phyloP scores from a whole-genome alignment of 2,329 filamentous ascomycete genomes.

The Sclerotinia trifoliorum region DNA sequence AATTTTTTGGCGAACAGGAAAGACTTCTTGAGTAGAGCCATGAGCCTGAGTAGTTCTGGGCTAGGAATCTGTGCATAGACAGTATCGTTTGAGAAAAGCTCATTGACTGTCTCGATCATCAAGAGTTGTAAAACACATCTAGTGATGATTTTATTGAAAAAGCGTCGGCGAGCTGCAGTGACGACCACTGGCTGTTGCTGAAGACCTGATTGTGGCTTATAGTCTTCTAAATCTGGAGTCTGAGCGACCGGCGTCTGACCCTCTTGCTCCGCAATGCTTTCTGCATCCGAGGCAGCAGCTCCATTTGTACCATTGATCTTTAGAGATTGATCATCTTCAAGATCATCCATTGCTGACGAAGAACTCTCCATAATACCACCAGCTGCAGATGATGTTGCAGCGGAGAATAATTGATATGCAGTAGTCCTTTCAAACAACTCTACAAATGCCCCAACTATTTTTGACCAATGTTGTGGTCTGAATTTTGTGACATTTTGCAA shows the following conservation, averaged over 20 bases:
- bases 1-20: conserved; percentile 97
- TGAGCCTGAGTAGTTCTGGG: conserved; percentile 81
- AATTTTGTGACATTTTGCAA: conserved; percentile 96
- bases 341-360: conserved; percentile 35
- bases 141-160: conserved; percentile 99
- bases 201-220: conserved; percentile 70
- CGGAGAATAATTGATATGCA: conserved; percentile 91
- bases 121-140: conserved; percentile 95
- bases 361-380: conserved; percentile 55
- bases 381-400: conserved; percentile 57
- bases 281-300: conserved; percentile 37
- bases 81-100: conserved; percentile 94
- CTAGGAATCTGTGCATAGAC: conserved; percentile 95
- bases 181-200: conserved; percentile 91
- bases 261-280: conserved; percentile 38
- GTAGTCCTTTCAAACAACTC: conserved; percentile 94
- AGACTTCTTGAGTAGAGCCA: conserved; percentile 91
- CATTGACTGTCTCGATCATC: conserved; percentile 99
- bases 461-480: conserved; percentile 79
- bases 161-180: conserved; percentile 85
- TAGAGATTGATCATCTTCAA: conserved; percentile 51
- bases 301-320: conserved; percentile 59
- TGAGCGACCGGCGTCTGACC: conserved; percentile 33
- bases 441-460: conserved; percentile 94
- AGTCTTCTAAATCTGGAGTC: conserved; percentile 63